A percentile compares a stretch with the other conserved stretches of the same genome.
phyloP scores from a whole-genome alignment of 1,284 basidiomycete species.

The Bondarzewia mesenterica region DNA sequence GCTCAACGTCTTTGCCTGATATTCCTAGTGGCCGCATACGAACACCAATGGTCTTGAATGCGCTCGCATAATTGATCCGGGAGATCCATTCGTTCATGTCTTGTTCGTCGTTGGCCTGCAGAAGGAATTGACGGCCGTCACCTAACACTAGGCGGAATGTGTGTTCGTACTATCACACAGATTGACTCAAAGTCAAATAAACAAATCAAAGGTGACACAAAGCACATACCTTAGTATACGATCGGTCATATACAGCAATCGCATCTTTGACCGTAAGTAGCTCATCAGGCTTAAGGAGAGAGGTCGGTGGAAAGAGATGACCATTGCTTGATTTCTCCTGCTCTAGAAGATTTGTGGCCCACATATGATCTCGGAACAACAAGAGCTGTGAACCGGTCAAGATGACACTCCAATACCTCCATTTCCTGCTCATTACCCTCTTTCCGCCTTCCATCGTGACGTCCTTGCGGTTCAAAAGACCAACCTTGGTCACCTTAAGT shows the following conservation, averaged over 20 bases:
- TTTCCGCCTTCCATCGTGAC: slow-evolving; percentile 71
- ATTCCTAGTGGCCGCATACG: slow-evolving; percentile 73
- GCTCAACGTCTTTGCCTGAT: slow-evolving; percentile 60
- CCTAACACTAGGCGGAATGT: slow-evolving; percentile 77
- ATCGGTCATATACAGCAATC: slow-evolving; percentile 74
- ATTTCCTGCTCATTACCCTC: slow-evolving; percentile 74
- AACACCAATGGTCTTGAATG: slow-evolving; percentile 84
- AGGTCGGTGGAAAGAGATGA: slow-evolving; percentile 40
- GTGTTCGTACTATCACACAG: slow-evolving; percentile 59
- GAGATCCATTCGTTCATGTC: slow-evolving; percentile 92
- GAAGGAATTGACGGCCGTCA: slow-evolving; percentile 73
- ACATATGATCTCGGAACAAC: slow-evolving; percentile 82
- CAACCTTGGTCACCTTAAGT: slow-evolving; percentile 78
- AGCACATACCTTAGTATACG: slow-evolving; percentile 59
- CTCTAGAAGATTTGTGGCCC: slow-evolving; percentile 52
- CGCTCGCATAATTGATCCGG: slow-evolving; percentile 89
- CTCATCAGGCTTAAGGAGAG: slow-evolving; percentile 81
- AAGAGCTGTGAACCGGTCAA: slow-evolving; percentile 88
- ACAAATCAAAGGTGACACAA: background rate
- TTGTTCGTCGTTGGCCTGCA: slow-evolving; percentile 66
- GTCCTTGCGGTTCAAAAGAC: slow-evolving; percentile 80
- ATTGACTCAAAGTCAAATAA: slow-evolving; percentile 5
- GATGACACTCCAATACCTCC: slow-evolving; percentile 82
- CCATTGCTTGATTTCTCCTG: slow-evolving; percentile 36
- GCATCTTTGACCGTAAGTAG: slow-evolving; percentile 73